A percentile compares a stretch with the other conserved stretches of the same genome.
Conservation (phyloP, 345 rosid genomes). For the Mercurialis annua region DNA sequence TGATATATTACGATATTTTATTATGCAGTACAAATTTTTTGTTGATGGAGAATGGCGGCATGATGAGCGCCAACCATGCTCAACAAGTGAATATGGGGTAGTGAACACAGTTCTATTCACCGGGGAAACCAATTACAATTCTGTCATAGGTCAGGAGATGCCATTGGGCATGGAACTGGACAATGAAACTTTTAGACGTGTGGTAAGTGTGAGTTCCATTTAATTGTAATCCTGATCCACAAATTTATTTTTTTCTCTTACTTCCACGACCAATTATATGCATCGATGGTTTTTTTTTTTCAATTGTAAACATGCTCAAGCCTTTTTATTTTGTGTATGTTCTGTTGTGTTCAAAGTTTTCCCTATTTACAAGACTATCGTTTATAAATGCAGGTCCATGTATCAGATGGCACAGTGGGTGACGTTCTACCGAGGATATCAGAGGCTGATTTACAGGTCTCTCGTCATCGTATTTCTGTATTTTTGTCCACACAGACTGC, state of each 20-base stretch:
- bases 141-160: slow-evolving; percentile 9
- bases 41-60: slow-evolving; percentile 38
- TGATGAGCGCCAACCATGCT: slow-evolving; percentile 23
- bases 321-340: not conserved
- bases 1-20: not conserved
- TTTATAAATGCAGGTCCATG: slow-evolving; percentile 33
- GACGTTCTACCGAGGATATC: slow-evolving; percentile 17
- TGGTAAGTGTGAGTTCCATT: slow-evolving; percentile 21
- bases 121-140: slow-evolving; percentile 21
- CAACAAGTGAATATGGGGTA: slow-evolving; percentile 25
- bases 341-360: not conserved
- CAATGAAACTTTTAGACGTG: slow-evolving; percentile 20
- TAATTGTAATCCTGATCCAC: not conserved
- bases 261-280: not conserved
- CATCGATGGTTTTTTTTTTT: not conserved
- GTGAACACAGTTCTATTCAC: slow-evolving; percentile 21
- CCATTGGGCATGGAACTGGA: slow-evolving; percentile 25
- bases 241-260: not conserved
- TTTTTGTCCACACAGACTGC: slow-evolving; percentile 77
- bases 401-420: slow-evolving; percentile 35
- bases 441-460: slow-evolving; percentile 28
- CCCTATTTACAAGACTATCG: not conserved
- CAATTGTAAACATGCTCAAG: not conserved
- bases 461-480: slow-evolving; percentile 30
- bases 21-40: slow-evolving; percentile 29